phyloP scores from a whole-genome alignment of 345 rosid species.

The Acer yangbiense region DNA sequence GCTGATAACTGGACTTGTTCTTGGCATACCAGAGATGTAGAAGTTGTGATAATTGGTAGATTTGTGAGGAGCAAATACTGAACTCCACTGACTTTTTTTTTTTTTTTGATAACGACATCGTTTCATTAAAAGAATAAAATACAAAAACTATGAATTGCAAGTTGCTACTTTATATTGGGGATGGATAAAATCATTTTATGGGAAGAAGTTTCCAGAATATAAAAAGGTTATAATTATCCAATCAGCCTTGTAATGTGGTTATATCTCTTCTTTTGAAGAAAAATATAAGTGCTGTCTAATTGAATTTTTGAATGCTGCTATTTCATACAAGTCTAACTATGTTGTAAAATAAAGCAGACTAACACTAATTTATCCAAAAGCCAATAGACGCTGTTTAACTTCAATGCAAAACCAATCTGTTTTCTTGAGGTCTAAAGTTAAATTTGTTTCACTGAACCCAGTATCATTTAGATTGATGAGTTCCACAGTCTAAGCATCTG shows the following conservation, averaged over 20 bases:
- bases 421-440: constrained; percentile 7
- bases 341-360: background rate
- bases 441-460: constrained; percentile 1
- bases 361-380: background rate
- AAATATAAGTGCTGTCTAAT: background rate
- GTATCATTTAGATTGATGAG: constrained; percentile 8
- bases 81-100: background rate
- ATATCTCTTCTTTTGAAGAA: background rate
- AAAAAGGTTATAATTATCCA: background rate
- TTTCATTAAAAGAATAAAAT: background rate
- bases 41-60: background rate
- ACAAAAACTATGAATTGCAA: background rate
- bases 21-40: background rate
- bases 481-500: constrained; percentile 4
- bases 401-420: background rate
- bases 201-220: background rate
- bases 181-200: background rate
- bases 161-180: background rate
- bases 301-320: background rate
- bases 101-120: too few species aligned
- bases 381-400: background rate
- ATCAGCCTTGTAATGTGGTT: background rate
- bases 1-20: background rate
- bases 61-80: background rate
- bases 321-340: constrained; percentile 8